Evolutionary conservation across 257 asterid genomes (phyloP).

Genomic region (Orobanche coerulescens): DNA sequence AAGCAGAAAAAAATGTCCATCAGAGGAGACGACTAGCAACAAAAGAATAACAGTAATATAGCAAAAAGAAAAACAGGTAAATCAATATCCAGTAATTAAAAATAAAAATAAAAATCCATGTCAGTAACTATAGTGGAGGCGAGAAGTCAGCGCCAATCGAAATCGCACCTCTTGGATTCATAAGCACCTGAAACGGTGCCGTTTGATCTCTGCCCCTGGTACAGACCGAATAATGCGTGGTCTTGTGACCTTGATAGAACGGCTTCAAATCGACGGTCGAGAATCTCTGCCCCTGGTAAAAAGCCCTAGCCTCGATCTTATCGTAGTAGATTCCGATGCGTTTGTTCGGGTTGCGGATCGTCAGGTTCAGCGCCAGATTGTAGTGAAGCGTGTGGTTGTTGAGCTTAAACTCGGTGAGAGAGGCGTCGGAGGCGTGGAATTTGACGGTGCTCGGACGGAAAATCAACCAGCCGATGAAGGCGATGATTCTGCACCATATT

Average conservation of each 20-base stretch:
- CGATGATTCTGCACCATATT: conserved; percentile 33
- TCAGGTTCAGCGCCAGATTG: conserved; percentile 52
- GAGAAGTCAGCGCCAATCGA: conserved; percentile 53
- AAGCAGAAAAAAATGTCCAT: too few relatives aligned
- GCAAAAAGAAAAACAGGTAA: too few relatives aligned
- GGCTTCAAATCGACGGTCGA: conserved; percentile 18
- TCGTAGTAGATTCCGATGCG: conserved; percentile 83
- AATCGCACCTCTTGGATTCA: conserved; percentile 41
- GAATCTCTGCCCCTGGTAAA: conserved; percentile 49
- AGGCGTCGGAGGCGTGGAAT: conserved; percentile 48
- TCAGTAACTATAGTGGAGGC: background rate
- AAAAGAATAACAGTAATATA: too few relatives aligned
- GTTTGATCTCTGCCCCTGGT: conserved; percentile 39
- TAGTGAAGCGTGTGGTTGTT: conserved; percentile 49
- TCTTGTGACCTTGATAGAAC: conserved; percentile 60
- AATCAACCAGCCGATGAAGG: conserved; percentile 43
- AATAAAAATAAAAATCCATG: too few relatives aligned
- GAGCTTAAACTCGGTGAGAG: conserved; percentile 46
- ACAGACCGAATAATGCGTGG: conserved; percentile 26
- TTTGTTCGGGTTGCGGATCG: conserved; percentile 69
- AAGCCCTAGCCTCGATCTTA: conserved; percentile 50
- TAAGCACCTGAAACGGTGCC: conserved; percentile 31
- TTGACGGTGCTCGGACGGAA: conserved; percentile 72
- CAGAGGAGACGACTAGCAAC: too few relatives aligned
- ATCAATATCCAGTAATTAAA: too few relatives aligned